These are phyloP conservation scores for Mimosa bimucronata DNA, from an alignment of 306 rosid genomes.

Conservation along the genomic window DNA sequence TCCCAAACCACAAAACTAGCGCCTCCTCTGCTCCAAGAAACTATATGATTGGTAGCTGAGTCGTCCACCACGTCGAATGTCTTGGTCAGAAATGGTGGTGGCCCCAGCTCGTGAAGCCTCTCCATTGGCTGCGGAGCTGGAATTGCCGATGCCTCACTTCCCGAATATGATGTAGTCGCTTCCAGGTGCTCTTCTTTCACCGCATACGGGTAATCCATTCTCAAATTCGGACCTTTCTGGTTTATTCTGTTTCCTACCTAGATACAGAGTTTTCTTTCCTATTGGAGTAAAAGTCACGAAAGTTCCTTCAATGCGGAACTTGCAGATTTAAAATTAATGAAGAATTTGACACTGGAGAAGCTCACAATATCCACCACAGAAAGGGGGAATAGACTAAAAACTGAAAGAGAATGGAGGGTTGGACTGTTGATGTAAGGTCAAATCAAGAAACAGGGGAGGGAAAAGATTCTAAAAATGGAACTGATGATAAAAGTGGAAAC, in stretches of 20 bases:
- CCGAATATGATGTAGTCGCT: slow-evolving; percentile 43
- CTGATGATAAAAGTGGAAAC: not conserved
- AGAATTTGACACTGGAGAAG: slow-evolving; percentile 9
- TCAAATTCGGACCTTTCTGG: not conserved
- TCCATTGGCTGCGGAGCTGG: slow-evolving; percentile 70
- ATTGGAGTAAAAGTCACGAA: not conserved
- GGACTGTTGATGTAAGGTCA: not conserved
- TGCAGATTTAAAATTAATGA: not conserved
- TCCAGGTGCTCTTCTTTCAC: slow-evolving; percentile 58
- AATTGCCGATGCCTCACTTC: slow-evolving; percentile 36
- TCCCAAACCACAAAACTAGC: slow-evolving; percentile 82
- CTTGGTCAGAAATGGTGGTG: slow-evolving; percentile 83
- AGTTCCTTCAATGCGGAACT: not conserved
- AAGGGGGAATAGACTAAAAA: not conserved
- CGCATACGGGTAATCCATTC: slow-evolving; percentile 54
- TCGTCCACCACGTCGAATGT: slow-evolving; percentile 79
- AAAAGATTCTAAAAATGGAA: not conserved
- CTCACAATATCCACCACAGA: not conserved
- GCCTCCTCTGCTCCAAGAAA: slow-evolving; percentile 80
- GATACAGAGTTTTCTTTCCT: not conserved
- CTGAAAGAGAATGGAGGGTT: not conserved
- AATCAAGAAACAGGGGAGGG: not conserved
- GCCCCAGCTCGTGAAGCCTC: slow-evolving; percentile 70
- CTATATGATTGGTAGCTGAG: slow-evolving; percentile 49
- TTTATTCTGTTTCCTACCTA: not conserved